Base-by-base conservation (phyloP, 2,329 filamentous ascomycete species). In the Endocalyx cinctus region DNA sequence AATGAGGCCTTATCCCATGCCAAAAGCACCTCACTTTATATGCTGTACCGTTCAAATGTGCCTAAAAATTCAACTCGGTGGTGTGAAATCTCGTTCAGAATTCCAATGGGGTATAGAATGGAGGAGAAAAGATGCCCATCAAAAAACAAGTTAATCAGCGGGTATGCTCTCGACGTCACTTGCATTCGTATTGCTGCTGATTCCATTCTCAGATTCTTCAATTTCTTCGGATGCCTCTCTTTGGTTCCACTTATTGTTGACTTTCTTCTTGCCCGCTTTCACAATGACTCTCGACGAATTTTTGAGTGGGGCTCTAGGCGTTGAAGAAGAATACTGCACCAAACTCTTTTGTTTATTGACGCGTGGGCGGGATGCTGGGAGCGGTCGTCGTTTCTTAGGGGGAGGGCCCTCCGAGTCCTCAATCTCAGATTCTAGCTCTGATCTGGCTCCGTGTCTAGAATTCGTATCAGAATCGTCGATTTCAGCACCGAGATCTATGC, bases 141-240 rank as follows among this genome's bases (percentile, higher is more conserved):
- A n/a, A n/a, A n/a, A n/a, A n/a, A n/a, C n/a, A n/a, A n/a, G n/a
- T n/a, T n/a, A n/a, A n/a, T n/a, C n/a, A n/a, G 54, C 53, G 18
- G 53, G 54, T 10, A 57, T 57, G 32, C 53, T 55, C 20, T 47
- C 43, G 5, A 46, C 53, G 7, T 50, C 41, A 14, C 54, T 56
- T 8, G 54, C 54, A 36, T 55, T 54, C 6, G 54, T 57, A 29
- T 57, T 48, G 13, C 53, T 56, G 39, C 53, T 56, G 15, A 42
- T 23, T 6, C 46, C 39, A 4, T 45, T 41, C 6, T 32, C 5
- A 35, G 40, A 12, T 33, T 37, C 11, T 29, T 10, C 17, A 17
- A n/a, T 17, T 28, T n/a, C 17, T 45, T 26, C 5, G 25, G 13
- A 5, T 6, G 18, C 23, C 30, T 34, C 3, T 18, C 13, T 19